A percentile compares a stretch with the other conserved stretches of the same genome.
Evolutionary conservation across 139 green algal species (phyloP).

Genomic region (Coelastrella sp.): DNA sequence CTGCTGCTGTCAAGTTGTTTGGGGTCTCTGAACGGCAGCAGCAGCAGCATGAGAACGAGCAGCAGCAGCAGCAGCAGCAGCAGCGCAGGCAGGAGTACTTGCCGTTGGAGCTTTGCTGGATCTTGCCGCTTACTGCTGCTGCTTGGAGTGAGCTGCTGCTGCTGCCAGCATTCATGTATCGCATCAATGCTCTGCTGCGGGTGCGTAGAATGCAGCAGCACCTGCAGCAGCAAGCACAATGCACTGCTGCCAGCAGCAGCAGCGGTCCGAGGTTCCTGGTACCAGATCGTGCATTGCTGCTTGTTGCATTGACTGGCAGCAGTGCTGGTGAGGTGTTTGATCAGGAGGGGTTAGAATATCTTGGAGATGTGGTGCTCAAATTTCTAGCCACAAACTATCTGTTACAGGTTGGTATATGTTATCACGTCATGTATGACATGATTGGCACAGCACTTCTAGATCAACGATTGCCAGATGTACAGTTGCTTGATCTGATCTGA

Average conservation of each 20-base stretch:
- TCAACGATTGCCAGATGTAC: too few relatives aligned
- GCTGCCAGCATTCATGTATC: slow-evolving; percentile 43
- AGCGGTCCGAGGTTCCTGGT: background rate
- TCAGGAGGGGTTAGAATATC: slow-evolving; percentile 29
- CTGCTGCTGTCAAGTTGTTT: background rate
- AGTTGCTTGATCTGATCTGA: too few relatives aligned
- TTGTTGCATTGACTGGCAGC: slow-evolving; percentile 8
- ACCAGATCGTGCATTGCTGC: background rate
- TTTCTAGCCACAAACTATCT: slow-evolving; percentile 45
- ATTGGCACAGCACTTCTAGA: too few relatives aligned
- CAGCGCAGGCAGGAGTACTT: slow-evolving; percentile 6
- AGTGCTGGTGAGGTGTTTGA: slow-evolving; percentile 40
- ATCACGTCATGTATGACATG: too few relatives aligned
- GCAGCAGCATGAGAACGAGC: background rate
- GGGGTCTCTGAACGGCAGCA: slow-evolving; percentile 14
- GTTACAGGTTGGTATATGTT: too few relatives aligned
- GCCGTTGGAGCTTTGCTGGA: slow-evolving; percentile 38
- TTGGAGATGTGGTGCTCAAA: slow-evolving; percentile 47
- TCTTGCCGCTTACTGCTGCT: slow-evolving; percentile 10
- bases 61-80: slow-evolving; percentile 3
- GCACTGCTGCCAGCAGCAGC: background rate
- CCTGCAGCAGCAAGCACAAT: background rate
- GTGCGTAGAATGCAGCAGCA: slow-evolving; percentile 15
- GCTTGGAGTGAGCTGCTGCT: slow-evolving; percentile 35
- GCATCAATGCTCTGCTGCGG: slow-evolving; percentile 23